Evolutionary conservation across 495 filamentous ascomycete species (phyloP), one percentile per base, ranked within the genome.

Genomic region (Cercophora sp.): DNA sequence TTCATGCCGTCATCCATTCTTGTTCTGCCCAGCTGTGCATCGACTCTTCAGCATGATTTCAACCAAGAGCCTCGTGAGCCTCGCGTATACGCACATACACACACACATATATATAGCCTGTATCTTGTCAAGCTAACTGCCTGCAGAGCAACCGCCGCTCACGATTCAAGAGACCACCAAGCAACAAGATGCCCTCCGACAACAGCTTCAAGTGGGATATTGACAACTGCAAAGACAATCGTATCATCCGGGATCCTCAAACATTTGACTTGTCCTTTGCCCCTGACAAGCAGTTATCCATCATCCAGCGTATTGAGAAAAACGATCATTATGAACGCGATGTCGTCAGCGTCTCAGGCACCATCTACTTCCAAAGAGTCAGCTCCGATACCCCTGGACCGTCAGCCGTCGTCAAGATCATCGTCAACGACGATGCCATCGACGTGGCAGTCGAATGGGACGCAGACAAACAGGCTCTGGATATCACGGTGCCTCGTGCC

Each of bases 351-450:
- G 59, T 74, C 24, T 63, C 61, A 25, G 74, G 74, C 16, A 56
- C 68, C 27, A 53, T 78, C 31, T 51, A 72, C 35, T 37, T 78
- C 26, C 72, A 72, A 34, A 62, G 63, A 1, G 39, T 51, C 19
- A 61, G 57, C 8, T 45, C 54, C 15, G 45, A 52, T 26, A 56
- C 39, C 5, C 54, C 65, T 2, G 26, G 19, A 1, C 63, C 73
- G 1, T 58, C 62, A 0, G 43, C 74, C 34, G 64, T 69, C 0
- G 5, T 77, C 5, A 68, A 76, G 22, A 59, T 68, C 26, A 53
- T 51, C 15, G 66, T 67, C 50, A 74, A 71, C 51, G 66, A 73
- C 54, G 65, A 67, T 19, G 46, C 41, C 11, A 25, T 77, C 51
- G 19, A 55, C 1, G 51, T 73, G 36, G 44, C 52, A 54, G 54